These are phyloP conservation scores for Plasmodium sp. DNA, from an alignment of 169 alveolate genomes.

Conservation along the genomic window DNA sequence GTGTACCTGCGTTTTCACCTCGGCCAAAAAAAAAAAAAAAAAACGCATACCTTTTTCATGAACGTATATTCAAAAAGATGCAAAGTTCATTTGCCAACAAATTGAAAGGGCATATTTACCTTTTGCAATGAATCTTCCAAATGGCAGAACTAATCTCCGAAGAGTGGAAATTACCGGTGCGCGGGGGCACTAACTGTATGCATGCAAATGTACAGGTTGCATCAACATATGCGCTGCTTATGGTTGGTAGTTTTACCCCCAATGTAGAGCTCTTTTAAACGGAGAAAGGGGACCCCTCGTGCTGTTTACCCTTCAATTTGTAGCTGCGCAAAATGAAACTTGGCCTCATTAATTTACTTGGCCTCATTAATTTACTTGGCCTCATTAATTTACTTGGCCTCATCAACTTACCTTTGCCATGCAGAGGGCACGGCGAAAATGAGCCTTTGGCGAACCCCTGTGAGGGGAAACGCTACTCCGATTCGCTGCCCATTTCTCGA, in stretches of 20 bases:
- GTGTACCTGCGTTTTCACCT: not conserved
- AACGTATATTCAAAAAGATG: not conserved
- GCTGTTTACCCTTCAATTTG: not conserved
- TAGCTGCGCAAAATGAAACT: not conserved
- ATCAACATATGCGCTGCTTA: not conserved
- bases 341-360: not conserved
- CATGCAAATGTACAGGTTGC: not conserved
- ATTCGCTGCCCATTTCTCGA: not conserved
- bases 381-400: not conserved
- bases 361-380: not conserved
- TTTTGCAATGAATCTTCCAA: not conserved
- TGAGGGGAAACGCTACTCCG: not conserved
- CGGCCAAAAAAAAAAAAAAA: not conserved
- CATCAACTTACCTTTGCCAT: not conserved
- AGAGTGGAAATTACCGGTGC: not conserved
- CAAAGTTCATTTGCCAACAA: not conserved
- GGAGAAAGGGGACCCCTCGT: not conserved
- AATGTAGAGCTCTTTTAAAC: not conserved
- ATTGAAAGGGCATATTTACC: not conserved
- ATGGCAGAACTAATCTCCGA: not conserved
- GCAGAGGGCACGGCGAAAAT: not conserved
- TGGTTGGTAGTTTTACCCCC: not conserved
- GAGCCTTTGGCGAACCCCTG: not conserved
- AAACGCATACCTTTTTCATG: not conserved
- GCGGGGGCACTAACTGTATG: not conserved